Evolutionary conservation across 2,329 filamentous ascomycete species (phyloP).

Genomic region (Exophiala spinifera): DNA sequence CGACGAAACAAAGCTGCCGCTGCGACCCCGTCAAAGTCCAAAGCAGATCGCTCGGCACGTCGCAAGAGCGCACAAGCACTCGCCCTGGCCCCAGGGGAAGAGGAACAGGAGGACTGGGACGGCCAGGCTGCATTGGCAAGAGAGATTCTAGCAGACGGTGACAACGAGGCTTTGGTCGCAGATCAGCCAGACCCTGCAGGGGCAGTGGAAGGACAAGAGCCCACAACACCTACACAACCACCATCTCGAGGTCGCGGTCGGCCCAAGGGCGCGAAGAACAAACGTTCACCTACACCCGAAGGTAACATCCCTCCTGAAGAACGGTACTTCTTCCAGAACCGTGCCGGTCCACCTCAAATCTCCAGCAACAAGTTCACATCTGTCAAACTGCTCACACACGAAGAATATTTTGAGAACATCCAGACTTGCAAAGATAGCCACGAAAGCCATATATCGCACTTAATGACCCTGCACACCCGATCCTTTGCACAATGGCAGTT

Average conservation of each 20-base stretch:
- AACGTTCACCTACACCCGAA: constrained; percentile 74
- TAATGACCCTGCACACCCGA: constrained; percentile 71
- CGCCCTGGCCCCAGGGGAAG: constrained; percentile 70
- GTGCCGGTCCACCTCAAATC: constrained; percentile 74
- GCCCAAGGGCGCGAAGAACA: constrained; percentile 56
- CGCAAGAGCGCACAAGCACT: constrained; percentile 78
- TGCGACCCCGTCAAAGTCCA: constrained; percentile 63
- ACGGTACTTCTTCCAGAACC: constrained; percentile 89
- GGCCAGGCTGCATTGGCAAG: constrained; percentile 66
- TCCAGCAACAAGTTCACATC: constrained; percentile 80
- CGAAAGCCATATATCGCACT: constrained; percentile 63
- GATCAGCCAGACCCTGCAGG: constrained; percentile 31
- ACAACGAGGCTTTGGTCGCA: constrained; percentile 31
- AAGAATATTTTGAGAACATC: constrained; percentile 79
- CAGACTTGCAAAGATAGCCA: constrained; percentile 67
- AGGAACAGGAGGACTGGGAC: constrained; percentile 55
- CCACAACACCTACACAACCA: constrained; percentile 45
- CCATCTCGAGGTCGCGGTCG: constrained; percentile 55
- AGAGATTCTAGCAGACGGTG: constrained; percentile 59
- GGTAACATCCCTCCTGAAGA: constrained; percentile 82
- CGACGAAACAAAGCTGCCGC: constrained; percentile 32
- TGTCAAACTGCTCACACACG: constrained; percentile 75
- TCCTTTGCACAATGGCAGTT: constrained; percentile 92
- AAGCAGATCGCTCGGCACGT: constrained; percentile 79
- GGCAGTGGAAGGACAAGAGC: constrained; percentile 38